Base-by-base conservation (phyloP, 306 rosid species). In the Vigna unguiculata region DNA sequence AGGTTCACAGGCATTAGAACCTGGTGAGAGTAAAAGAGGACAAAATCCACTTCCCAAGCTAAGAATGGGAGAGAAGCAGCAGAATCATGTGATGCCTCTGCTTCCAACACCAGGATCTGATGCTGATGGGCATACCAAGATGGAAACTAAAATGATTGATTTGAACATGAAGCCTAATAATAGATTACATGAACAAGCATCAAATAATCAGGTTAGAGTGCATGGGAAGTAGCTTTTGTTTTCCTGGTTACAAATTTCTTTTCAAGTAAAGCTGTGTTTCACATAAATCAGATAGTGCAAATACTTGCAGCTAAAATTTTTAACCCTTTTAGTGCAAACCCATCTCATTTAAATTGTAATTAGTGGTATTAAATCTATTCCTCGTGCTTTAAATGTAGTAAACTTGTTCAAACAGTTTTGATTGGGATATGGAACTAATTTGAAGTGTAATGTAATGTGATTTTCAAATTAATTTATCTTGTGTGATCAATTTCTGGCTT, bases 81-180 rank as follows among this genome's bases (percentile, higher is more conserved):
- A 85, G 71, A 95, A 89, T 83, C 97, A 89, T 16, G 83, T 82
- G 84, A 82, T 80, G 58, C 87, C 89, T 46, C 73, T 83, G 65
- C 67, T 65, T 82, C 68, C 82, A 13, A 34, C 48, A 30, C 76
- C 79, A 71, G 96, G 87, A 68, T 69, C 88, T 49, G 80, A 86
- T 78, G 88, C 83, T 57, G 92, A 84, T 80, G 91, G 93, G 3
- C 89, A 89, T 72, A 51, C 85, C 73, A 85, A 85, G 90, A 84
- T 85, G 84, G 91, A 92, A 34, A 88, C 72, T n/a, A 85, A 95
- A 77, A 83, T 95, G 96, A 88, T 95, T 72, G 99, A 95, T 82
- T 85, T 95, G 85, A 95, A 95, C 83, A 88, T 92, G 82, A 87
- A 92, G 87, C 99, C 99, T 83, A 90, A 88, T 83, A 90, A 88